A percentile compares a stretch with the other conserved stretches of the same genome.
Conservation (phyloP, 2,329 filamentous ascomycete genomes). For the Sarocladiaceae sp. region DNA sequence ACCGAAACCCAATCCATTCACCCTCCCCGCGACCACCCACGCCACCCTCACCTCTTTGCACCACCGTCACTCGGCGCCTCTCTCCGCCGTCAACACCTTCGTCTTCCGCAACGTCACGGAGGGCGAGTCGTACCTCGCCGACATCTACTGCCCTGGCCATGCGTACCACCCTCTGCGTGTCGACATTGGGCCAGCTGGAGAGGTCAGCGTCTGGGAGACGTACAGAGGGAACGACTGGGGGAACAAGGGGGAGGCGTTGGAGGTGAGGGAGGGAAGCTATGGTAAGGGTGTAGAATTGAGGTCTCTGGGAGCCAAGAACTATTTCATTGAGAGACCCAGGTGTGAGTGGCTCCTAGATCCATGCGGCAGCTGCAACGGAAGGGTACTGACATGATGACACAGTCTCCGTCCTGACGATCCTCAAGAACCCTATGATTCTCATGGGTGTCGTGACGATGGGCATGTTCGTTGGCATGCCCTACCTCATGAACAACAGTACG, state of each 20-base stretch:
- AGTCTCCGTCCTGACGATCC: slow-evolving; percentile 74
- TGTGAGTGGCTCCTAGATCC: slow-evolving; percentile 51
- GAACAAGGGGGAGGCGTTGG: slow-evolving; percentile 65
- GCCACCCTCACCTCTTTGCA: slow-evolving; percentile 47
- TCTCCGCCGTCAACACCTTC: slow-evolving; percentile 65
- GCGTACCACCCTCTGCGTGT: slow-evolving; percentile 74
- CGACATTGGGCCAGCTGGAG: slow-evolving; percentile 51
- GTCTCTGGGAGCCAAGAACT: slow-evolving; percentile 59
- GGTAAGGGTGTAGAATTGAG: slow-evolving; percentile 53
- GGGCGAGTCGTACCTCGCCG: slow-evolving; percentile 70
- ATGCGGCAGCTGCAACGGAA: not conserved
- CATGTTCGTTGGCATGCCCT: slow-evolving; percentile 88
- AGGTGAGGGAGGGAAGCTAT: slow-evolving; percentile 30
- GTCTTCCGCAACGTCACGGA: slow-evolving; percentile 63
- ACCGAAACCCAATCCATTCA: slow-evolving; percentile 42
- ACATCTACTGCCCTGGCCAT: slow-evolving; percentile 69
- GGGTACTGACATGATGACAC: not conserved
- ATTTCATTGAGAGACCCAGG: slow-evolving; percentile 67
- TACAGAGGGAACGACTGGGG: slow-evolving; percentile 85
- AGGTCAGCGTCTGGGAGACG: slow-evolving; percentile 70
- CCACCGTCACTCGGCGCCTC: slow-evolving; percentile 44
- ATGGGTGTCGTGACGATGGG: slow-evolving; percentile 78
- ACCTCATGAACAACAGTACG: slow-evolving; percentile 92
- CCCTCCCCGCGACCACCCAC: slow-evolving; percentile 60
- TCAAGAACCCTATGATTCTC: slow-evolving; percentile 96